Percentiles rank a stretch among this genome's conserved stretches.
Evolutionary conservation across 805 yeast genomes (phyloP).

Genomic region (Yarrowia sp.): DNA sequence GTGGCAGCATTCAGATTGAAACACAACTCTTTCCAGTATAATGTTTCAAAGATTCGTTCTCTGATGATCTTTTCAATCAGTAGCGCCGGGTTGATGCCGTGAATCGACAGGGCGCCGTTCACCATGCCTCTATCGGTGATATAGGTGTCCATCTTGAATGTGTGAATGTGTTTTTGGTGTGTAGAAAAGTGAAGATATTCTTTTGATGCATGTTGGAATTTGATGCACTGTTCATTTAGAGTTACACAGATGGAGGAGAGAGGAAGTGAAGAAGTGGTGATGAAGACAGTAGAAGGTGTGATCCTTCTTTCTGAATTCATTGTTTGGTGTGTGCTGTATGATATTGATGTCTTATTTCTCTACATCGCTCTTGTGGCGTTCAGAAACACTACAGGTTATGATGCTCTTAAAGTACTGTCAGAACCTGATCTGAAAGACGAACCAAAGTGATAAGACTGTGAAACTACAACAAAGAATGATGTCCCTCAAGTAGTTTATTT

Average conservation of each 20-base stretch:
- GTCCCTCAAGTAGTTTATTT: too few species aligned
- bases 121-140: conserved; percentile 47
- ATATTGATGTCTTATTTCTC: too few species aligned
- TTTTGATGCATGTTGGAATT: not conserved
- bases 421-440: too few species aligned
- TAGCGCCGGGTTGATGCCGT: conserved; percentile 58
- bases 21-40: conserved; percentile 66
- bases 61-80: conserved; percentile 65
- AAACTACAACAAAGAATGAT: too few species aligned
- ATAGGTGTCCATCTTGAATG: conserved; percentile 40
- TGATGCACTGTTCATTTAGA: not conserved
- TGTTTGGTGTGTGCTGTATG: too few species aligned
- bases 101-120: conserved; percentile 46
- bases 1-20: conserved; percentile 59
- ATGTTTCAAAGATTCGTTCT: conserved; percentile 62
- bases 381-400: too few species aligned
- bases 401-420: too few species aligned
- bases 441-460: too few species aligned
- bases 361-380: too few species aligned
- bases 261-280: too few species aligned
- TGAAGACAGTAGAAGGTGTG: too few species aligned
- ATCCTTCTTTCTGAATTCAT: too few species aligned
- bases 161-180: not conserved
- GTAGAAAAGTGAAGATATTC: not conserved
- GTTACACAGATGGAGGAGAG: not conserved